Evolutionary conservation across 176 grass and related monocot species (phyloP), one percentile per base, ranked within the genome.

Genomic region (maize (Zea mays)): DNA sequence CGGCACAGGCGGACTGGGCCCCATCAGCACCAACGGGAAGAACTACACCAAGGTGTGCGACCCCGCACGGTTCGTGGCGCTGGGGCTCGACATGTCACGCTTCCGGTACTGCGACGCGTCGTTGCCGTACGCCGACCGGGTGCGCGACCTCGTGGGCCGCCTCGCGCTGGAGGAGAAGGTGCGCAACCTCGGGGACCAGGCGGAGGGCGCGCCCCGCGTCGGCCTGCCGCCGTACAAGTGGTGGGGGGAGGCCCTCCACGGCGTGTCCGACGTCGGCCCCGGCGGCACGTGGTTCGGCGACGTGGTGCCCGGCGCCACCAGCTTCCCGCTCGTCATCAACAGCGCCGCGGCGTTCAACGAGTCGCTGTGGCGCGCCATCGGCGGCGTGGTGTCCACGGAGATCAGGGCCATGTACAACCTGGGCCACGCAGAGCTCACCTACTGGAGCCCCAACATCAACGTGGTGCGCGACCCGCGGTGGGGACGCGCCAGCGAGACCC

Each of bases 391-490:
- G 56, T 86, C 86, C 0, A 89, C 84, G 1, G 90, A 93, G 77
- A 60, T 86, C 19, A 47, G 90, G 65, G 87, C 87, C n/a, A 93
- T 93, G 90, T 86, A 90, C 81, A 93, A 93, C 75, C 84, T 93
- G 0, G 90, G 90, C 5, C 87, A 85, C 34, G 90, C 87, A 5
- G 81, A 86, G 62, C 90, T 93, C 21, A 82, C 90, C 1, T 90
- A 85, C 82, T 93, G 87, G 90, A 90, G 87, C 78, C 90, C 90
- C 41, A 90, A 93, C 74, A 87, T 93, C 69, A 93, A 93, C 74
- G 82, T 93, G 10, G 79, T 93, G 9, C 84, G 90, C 20, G 90
- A 93, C 58, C 90, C 90, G 13, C 69, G 90, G 41, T 93, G 90
- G 90, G 90, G 90, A 3, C 85, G 84, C 55, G 84, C 84, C 14